Conservation (phyloP, 164 flowering plant species). For the Umbilicus rupestris region DNA sequence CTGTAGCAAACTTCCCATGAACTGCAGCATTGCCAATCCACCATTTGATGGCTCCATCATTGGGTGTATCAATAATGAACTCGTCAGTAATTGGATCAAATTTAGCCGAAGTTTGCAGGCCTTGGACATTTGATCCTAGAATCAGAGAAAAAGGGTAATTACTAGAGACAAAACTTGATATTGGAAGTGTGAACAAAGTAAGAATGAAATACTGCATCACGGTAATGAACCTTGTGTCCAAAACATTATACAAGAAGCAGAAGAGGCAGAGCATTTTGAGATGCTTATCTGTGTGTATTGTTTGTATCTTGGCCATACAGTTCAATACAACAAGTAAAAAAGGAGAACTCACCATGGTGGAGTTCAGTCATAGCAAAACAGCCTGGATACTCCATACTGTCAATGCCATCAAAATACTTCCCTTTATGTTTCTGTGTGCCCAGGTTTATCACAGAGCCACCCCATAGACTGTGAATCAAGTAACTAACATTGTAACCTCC, state of each 20-base stretch:
- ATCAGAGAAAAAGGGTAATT: conserved; percentile 12
- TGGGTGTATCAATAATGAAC: conserved; percentile 79
- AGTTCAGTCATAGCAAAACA: conserved; percentile 99
- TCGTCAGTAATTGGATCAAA: conserved; percentile 78
- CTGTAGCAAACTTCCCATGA: conserved; percentile 95
- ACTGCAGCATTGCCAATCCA: conserved; percentile 98
- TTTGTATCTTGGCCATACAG: background rate
- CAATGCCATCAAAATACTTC: conserved; percentile 75
- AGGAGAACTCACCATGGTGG: conserved; percentile 58
- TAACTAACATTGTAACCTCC: background rate
- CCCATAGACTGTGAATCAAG: conserved; percentile 66
- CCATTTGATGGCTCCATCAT: conserved; percentile 97
- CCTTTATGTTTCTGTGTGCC: conserved; percentile 87
- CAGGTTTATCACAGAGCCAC: conserved; percentile 75
- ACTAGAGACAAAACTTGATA: background rate
- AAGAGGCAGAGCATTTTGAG: background rate
- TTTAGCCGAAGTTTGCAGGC: conserved; percentile 71
- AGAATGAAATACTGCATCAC: background rate
- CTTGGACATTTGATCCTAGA: conserved; percentile 97
- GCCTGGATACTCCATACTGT: conserved; percentile 74
- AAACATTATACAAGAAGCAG: background rate
- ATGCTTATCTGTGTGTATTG: background rate
- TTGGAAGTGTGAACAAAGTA: background rate
- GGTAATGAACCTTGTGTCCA: too few relatives aligned
- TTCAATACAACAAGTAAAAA: background rate